Percentiles rank a stretch among this genome's conserved stretches.
These are phyloP conservation scores for Rhodotorula sp. DNA, from an alignment of 1,284 basidiomycete genomes.

Conservation along the genomic window DNA sequence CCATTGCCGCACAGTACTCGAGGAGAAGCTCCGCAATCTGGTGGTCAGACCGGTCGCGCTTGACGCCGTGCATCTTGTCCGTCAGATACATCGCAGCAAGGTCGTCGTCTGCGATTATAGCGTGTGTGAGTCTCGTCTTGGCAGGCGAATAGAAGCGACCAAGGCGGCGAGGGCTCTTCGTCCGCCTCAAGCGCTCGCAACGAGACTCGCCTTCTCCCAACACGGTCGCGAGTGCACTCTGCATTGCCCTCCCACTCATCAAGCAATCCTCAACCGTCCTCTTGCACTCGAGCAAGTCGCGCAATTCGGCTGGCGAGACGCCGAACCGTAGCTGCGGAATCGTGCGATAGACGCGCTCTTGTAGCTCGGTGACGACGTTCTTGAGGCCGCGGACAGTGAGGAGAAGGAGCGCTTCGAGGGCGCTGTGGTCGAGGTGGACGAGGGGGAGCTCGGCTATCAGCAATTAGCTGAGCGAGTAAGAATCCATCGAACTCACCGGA, in stretches of 20 bases:
- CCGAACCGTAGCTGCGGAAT: slow-evolving; percentile 29
- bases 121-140: neutral
- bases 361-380: slow-evolving; percentile 21
- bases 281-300: slow-evolving; percentile 35
- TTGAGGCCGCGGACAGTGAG: slow-evolving; percentile 32
- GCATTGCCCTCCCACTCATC: slow-evolving; percentile 24
- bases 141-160: neutral
- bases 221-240: slow-evolving; percentile 22
- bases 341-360: slow-evolving; percentile 26
- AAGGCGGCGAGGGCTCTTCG: too few species aligned
- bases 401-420: slow-evolving; percentile 33
- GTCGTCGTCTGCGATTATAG: slow-evolving; percentile 23
- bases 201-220: slow-evolving; percentile 23
- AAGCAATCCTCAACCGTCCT: slow-evolving; percentile 32
- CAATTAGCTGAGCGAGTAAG: too few species aligned
- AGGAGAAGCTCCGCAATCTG: slow-evolving; percentile 31
- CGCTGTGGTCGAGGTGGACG: slow-evolving; percentile 4
- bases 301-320: slow-evolving; percentile 27
- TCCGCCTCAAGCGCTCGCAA: neutral
- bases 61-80: slow-evolving; percentile 5
- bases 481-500: slow-evolving; percentile 10
- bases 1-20: slow-evolving; percentile 22
- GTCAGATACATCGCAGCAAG: slow-evolving; percentile 33
- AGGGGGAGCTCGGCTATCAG: neutral
- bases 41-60: slow-evolving; percentile 18